A percentile compares a stretch with the other conserved stretches of the same genome.
Evolutionary conservation across 768 basidiomycete genomes (phyloP).

Genomic region (Macrolepiota fuliginosa): DNA sequence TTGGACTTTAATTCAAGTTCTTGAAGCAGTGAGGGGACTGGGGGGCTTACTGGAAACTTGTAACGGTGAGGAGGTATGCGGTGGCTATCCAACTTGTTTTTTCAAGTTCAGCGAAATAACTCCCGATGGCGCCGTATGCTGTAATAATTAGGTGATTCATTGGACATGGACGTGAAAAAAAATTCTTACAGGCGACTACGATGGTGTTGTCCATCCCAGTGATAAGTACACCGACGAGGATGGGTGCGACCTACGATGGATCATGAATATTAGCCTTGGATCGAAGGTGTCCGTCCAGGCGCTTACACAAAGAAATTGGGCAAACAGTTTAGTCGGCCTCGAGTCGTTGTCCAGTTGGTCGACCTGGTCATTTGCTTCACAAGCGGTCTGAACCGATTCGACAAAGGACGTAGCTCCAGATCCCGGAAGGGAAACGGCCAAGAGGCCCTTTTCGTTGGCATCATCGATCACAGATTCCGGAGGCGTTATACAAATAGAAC

Average conservation of each 20-base stretch:
- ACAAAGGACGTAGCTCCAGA: too few species aligned
- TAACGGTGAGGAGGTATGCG: constrained; percentile 57
- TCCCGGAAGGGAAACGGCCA: too few species aligned
- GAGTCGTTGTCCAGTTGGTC: too few species aligned
- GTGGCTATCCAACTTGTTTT: constrained; percentile 70
- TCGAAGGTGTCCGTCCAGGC: too few species aligned
- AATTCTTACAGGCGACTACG: constrained; percentile 17
- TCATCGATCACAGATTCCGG: too few species aligned
- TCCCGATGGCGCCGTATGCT: constrained; percentile 56
- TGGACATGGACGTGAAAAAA: background rate
- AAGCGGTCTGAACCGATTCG: too few species aligned
- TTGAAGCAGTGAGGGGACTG: background rate
- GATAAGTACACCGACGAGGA: constrained; percentile 17
- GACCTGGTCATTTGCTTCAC: too few species aligned
- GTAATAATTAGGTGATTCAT: background rate
- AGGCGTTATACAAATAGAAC: too few species aligned
- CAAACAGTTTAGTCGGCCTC: too few species aligned
- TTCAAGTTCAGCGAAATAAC: constrained; percentile 58
- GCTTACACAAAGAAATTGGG: constrained; percentile 24
- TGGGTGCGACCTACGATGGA: constrained; percentile 1
- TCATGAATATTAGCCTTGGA: too few species aligned
- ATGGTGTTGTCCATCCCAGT: constrained; percentile 17
- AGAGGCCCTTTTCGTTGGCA: too few species aligned
- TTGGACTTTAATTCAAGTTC: background rate
- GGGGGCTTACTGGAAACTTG: constrained; percentile 52